Evolutionary conservation across 305 asterid genomes (phyloP), one percentile per base, ranked within the genome.

Genomic region (Withania somnifera): DNA sequence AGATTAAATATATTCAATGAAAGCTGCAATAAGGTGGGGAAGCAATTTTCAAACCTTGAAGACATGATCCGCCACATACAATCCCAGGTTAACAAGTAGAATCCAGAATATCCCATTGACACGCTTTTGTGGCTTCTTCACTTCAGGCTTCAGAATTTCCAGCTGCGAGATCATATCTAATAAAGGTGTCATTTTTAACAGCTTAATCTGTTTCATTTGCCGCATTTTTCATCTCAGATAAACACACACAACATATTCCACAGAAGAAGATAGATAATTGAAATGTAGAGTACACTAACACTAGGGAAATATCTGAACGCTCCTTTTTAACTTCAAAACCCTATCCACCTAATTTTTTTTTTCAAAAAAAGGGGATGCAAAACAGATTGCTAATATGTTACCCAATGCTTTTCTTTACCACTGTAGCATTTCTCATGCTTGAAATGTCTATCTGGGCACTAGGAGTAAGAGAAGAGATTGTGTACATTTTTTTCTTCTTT

Each of bases 41-140:
- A 47, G 15, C n/a, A 7, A 40, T 5, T 52, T 64, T 76, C 47
- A 71, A 73, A 95, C 98, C 99, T 93, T 97, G 86, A 95, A 89
- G 42, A 94, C 86, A 85, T 95, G 98, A 85, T 94, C 98, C 30
- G 97, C 98, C 73, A 90, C 83, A 87, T 76, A 95, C 85, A 93
- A 81, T 60, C 97, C 99, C 56, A 94, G 84, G 85, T 95, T 95
- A 82, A 94, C 87, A 47, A 95, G 95, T 45, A 95, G 88, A 88
- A 95, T 95, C 97, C 96, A 94, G 89, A 93, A 95, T 80, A 95
- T 91, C 77, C 99, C 98, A 77, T 88, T 94, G 61, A 88, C 97
- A 68, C 88, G 93, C 91, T 89, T 95, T 84, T 87, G 92, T 8
- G 91, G 89, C 86, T 91, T 92, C 88, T 83, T 89, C 86, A 75